Percentiles rank a stretch among this genome's conserved stretches.
Evolutionary conservation across 176 grass and related monocot species (phyloP).

Genomic region (Lolium perenne): DNA sequence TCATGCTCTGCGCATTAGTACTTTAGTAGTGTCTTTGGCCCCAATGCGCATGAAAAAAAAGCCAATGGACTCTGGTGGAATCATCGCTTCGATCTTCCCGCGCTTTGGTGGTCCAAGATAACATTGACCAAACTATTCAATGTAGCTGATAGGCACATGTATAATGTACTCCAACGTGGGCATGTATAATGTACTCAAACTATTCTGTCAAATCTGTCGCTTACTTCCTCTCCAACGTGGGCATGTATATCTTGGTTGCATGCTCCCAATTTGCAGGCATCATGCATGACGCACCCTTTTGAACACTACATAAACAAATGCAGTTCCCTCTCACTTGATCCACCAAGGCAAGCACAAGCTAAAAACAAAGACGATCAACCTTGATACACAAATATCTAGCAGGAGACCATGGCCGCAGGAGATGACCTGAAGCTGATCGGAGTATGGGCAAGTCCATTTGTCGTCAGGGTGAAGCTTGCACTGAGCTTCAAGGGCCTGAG

Average conservation of each 20-base stretch:
- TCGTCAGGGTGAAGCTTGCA: not conserved
- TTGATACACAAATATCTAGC: not conserved
- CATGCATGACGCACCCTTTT: not conserved
- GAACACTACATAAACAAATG: not conserved
- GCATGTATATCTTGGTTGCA: no score
- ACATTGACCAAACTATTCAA: not conserved
- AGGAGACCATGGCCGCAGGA: not conserved
- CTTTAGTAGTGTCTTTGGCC: no score
- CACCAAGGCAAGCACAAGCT: not conserved
- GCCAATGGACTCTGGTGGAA: not conserved
- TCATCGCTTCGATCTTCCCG: not conserved
- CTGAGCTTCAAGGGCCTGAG: conserved; percentile 9
- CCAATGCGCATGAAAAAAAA: no score
- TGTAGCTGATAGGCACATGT: not conserved
- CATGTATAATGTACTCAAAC: no score
- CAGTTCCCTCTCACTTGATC: not conserved
- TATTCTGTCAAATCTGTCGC: no score
- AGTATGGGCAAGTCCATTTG: not conserved
- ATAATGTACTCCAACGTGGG: no score
- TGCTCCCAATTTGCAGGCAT: not conserved
- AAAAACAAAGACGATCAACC: not conserved
- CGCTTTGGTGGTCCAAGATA: not conserved
- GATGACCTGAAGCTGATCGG: not conserved
- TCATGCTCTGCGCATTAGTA: no score
- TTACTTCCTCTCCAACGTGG: no score